Evolutionary conservation across 306 rosid species (phyloP), one percentile per base, ranked within the genome.

Genomic region (Malus sieversii): DNA sequence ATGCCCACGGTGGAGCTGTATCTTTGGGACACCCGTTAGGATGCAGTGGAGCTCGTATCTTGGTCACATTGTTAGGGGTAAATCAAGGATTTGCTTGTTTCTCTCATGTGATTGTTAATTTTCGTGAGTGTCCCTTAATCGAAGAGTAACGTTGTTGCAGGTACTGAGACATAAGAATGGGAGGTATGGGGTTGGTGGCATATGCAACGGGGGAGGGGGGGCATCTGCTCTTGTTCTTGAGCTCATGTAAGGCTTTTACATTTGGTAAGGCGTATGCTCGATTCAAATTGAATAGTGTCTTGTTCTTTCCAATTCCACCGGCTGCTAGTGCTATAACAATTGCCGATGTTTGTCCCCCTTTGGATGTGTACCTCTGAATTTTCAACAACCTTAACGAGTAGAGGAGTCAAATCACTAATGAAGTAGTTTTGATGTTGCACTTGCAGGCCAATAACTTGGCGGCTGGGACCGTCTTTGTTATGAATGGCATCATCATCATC

Each of bases 161-260:
- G 96, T 92, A 71, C 73, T 90, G 75, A 92, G 93, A 73, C 91
- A 92, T 30, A 86, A 83, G 81, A 85, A 90, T 67, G 96, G 97
- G 60, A 92, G 76, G 86, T 92, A 90, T 74, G 98, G 98, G 40
- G 89, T 92, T 82, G 95, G 68, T 38, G 90, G 85, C 45, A 87
- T 94, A 69, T 94, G 98, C 88, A 92, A 94, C 38, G 98, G 98
- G 22, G 98, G 97, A 79, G 98, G 98, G 61, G 98, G 98, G 13
- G 97, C 98, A n/a, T 94, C 98, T 62, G 91, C 98, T 30, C 84
- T 94, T 68, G 96, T 92, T 58, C 40, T 94, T 78, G 97, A 94
- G 87, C 87, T 86, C 79, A 74, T 85, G 97, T 94, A 90, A 91
- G 91, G 66, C 53, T 16, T 79, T 74, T 66, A 19, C 61, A 23